A percentile compares a stretch with the other conserved stretches of the same genome.
Evolutionary conservation across 2,329 filamentous ascomycete species (phyloP).

Genomic region (Trichoderma harzianum): DNA sequence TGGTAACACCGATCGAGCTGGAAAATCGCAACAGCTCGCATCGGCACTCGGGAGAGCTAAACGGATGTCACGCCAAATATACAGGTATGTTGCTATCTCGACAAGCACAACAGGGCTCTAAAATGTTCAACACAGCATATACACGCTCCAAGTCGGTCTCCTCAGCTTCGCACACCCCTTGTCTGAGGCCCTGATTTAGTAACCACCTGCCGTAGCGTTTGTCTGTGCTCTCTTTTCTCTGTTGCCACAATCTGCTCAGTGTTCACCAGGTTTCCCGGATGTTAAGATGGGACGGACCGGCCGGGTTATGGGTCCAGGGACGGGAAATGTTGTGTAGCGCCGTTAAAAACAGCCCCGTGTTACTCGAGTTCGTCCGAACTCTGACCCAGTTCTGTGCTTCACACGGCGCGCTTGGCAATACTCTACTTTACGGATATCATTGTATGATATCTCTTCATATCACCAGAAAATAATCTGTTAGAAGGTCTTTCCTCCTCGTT

Average conservation of each 20-base stretch:
- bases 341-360: background rate
- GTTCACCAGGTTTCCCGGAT: background rate
- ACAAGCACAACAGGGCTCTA: background rate
- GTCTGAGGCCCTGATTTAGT: background rate
- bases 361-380: background rate
- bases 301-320: background rate
- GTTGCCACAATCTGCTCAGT: background rate
- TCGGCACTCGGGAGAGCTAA: background rate
- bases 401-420: background rate
- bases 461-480: background rate
- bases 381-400: background rate
- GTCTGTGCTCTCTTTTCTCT: background rate
- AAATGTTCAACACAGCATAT: background rate
- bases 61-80: background rate
- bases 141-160: background rate
- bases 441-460: background rate
- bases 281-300: background rate
- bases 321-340: background rate
- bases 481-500: background rate
- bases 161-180: background rate
- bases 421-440: background rate
- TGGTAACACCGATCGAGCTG: background rate
- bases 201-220: background rate
- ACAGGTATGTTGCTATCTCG: background rate
- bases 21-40: background rate